Base-by-base conservation (phyloP, 352 stramenopile genomes). In the Phytophthora sojae region DNA sequence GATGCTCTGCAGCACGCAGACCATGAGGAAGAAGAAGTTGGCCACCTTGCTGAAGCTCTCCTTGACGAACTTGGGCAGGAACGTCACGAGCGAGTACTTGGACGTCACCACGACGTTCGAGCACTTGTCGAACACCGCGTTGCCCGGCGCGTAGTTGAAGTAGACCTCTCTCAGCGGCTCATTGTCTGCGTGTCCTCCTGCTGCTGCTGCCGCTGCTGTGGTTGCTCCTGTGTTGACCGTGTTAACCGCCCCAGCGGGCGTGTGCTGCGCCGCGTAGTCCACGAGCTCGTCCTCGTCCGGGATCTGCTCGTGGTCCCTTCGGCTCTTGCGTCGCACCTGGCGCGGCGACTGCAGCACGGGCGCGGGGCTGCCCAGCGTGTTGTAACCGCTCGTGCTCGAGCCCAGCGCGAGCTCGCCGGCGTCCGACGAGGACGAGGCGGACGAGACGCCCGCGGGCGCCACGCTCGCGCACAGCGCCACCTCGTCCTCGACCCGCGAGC, bases 11-110 rank as follows among this genome's bases (percentile, higher is more conserved):
- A 98, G 73, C 57, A 95, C 87, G 57, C 86, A 96, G 58, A 98
- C 89, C 75, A 97, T 82, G 47, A 98, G 82, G 64, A 98, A 98
- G 75, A 98, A 98, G 52, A 97, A 90, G 67, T 98, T 98, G 69
- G 94, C 94, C 32, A 98, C 85, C 58, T 97, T 97, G 42, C 75
- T 81, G 68, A 96, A 96, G 68, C 82, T 90, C 70, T 98, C 90
- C 58, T 83, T 92, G 1, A 98, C 64, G 49, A 98, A 97, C 60
- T 94, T 96, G 52, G 91, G 86, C 32, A 97, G 47, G 64, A 98
- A 98, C 53, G 85, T 96, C 26, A 94, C 74, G 17, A 84, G 54
- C 42, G 86, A 93, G 79, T 97, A 98, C 81, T 97, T 97, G 71
- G 90, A 96, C 69, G 93, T 98, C 6, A 95, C 79, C 5, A 98